Evolutionary conservation across 2,329 filamentous ascomycete species (phyloP), one percentile per base, ranked within the genome.

Genomic region (Hypoxylon sp.): DNA sequence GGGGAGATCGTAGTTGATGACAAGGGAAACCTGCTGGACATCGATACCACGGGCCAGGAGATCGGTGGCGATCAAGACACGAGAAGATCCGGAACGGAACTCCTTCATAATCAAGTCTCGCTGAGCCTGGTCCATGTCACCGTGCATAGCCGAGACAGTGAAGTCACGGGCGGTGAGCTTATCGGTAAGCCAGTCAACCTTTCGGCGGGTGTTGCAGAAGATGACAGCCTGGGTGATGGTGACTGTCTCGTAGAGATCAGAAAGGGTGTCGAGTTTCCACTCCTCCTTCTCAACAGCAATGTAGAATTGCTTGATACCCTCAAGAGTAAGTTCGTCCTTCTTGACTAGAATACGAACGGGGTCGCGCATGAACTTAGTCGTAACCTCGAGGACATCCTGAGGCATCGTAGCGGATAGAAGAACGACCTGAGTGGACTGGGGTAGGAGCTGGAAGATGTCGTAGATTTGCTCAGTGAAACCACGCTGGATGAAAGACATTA

Each of bases 381-480:
- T 99, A 81, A 99, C 94, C 87, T 99, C 96, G 70, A 99, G 91
- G 71, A 99, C 96, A 81, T 99, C 96, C 88, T 98, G 94, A 79
- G 96, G 96, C 91, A 99, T 97, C 83, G 96, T 99, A 79, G 96
- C 96, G 67, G 96, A 98, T 63, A 99, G 91, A 65, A 99, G 93
- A 76, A 98, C 95, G 75, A 99, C 96, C 89, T 99, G 96, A 81
- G 95, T 99, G 72, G 94, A 94, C 86, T 97, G 96, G 65, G 96
- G 96, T 61, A 99, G 92, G 70, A 98, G 93, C 86, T 97, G 95
- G 91, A 98, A 99, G 86, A 99, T 97, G 84, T 99, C 96, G 89
- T 99, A 99, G 87, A 99, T 99, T 88, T 99, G 96, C 88, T 99
- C 96, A 79, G 94, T 97, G 91, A 99, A 99, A 88, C 96, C 96